phyloP scores from a whole-genome alignment of 768 basidiomycete genomes.

The Dentipellis fragilis region DNA sequence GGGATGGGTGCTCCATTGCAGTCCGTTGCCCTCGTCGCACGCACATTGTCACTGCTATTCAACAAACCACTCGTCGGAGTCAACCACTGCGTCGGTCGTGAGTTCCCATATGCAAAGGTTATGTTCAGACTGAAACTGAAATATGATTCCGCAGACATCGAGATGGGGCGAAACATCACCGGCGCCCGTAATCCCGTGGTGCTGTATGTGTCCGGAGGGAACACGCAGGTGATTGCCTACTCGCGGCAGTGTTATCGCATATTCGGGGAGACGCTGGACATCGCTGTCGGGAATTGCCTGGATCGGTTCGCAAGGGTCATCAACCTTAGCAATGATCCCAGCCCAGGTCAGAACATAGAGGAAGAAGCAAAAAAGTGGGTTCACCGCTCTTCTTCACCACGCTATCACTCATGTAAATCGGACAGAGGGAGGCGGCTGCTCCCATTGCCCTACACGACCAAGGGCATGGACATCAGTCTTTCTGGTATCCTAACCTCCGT shows the following conservation, averaged over 20 bases:
- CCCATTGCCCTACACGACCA: constrained; percentile 87
- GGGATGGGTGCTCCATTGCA: constrained; percentile 98
- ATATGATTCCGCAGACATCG: constrained; percentile 61
- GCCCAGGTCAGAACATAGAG: constrained; percentile 96
- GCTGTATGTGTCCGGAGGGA: constrained; percentile 96
- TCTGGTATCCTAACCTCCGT: constrained; percentile 88
- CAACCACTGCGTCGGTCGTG: constrained; percentile 99
- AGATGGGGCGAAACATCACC: constrained; percentile 95
- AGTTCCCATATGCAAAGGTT: constrained; percentile 19
- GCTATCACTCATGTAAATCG: neutral
- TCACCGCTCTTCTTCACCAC: constrained; percentile 1
- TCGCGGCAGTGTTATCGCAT: constrained; percentile 96
- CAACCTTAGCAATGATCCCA: constrained; percentile 89
- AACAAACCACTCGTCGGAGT: constrained; percentile 91
- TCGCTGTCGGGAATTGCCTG: constrained; percentile 97
- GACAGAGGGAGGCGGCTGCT: constrained; percentile 75
- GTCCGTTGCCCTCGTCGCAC: constrained; percentile 88
- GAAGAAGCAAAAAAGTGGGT: constrained; percentile 83
- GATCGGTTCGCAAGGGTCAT: constrained; percentile 96
- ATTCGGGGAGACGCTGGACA: constrained; percentile 97
- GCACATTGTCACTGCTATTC: constrained; percentile 81
- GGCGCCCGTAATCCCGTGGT: constrained; percentile 93
- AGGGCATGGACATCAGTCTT: constrained; percentile 96
- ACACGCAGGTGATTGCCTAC: constrained; percentile 98
- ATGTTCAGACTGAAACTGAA: neutral